Percentiles rank a stretch among this genome's conserved stretches.
phyloP scores from a whole-genome alignment of 2,329 filamentous ascomycete species.

The Bertia moriformis region DNA sequence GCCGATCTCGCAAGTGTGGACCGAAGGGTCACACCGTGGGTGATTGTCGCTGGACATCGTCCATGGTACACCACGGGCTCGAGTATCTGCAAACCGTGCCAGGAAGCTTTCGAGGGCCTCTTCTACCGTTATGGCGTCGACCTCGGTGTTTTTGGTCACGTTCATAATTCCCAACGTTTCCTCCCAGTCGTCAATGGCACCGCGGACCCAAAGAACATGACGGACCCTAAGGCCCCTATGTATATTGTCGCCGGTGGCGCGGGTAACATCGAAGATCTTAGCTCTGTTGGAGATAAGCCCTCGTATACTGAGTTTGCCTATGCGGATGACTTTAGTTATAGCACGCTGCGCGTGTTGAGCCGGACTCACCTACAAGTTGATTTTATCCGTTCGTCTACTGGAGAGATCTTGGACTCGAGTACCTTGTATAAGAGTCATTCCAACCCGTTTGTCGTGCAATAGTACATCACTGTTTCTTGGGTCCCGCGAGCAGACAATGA shows the following conservation, averaged over 20 bases:
- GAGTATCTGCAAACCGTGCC: conserved; percentile 26
- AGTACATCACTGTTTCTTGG: too few relatives aligned
- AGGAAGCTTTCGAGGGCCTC: conserved; percentile 34
- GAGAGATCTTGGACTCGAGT: conserved; percentile 29
- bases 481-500: too few relatives aligned
- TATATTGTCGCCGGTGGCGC: conserved; percentile 21
- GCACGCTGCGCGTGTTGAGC: conserved; percentile 28
- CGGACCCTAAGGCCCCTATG: conserved; percentile 16
- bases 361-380: conserved; percentile 28
- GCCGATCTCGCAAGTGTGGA: conserved; percentile 41
- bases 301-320: conserved; percentile 31
- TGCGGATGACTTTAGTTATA: conserved; percentile 35
- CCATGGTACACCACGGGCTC: conserved; percentile 28
- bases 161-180: conserved; percentile 42
- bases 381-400: conserved; percentile 31
- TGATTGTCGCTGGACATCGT: conserved; percentile 28
- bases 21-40: conserved; percentile 36
- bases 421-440: conserved; percentile 31
- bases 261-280: conserved; percentile 38
- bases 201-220: conserved; percentile 18
- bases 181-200: conserved; percentile 19
- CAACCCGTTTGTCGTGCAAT: conserved; percentile 27
- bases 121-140: conserved; percentile 42
- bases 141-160: conserved; percentile 38
- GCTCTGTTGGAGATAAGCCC: conserved; percentile 21